phyloP scores from a whole-genome alignment of 257 asterid genomes.

The Linderniella brevidens region DNA sequence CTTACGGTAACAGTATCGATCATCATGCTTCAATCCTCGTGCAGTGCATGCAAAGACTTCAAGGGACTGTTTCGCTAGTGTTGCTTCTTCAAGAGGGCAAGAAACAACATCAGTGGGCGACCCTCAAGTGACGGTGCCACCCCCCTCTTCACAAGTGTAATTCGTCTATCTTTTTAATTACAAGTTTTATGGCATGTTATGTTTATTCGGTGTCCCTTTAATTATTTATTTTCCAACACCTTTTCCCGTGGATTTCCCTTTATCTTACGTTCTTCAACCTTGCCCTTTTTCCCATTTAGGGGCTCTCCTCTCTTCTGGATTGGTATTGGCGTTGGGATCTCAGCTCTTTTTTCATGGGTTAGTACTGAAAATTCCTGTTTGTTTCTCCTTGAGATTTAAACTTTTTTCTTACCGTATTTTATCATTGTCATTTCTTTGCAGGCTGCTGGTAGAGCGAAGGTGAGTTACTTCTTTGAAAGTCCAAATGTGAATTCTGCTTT shows the following conservation, averaged over 20 bases:
- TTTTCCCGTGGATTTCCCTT: conserved; percentile 4
- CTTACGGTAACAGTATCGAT: conserved; percentile 9
- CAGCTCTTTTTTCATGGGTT: conserved; percentile 91
- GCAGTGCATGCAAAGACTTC: conserved; percentile 29
- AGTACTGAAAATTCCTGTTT: conserved; percentile 13
- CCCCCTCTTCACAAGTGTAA: conserved; percentile 65
- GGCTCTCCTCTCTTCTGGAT: conserved; percentile 97
- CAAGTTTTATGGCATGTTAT: conserved; percentile 9
- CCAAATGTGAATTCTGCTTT: conserved; percentile 8
- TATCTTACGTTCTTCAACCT: conserved; percentile 1
- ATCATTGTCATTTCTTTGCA: conserved; percentile 25
- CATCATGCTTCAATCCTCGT: conserved; percentile 7
- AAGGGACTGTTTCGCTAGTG: conserved; percentile 44
- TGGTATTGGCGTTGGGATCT: conserved; percentile 88
- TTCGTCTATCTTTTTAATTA: conserved; percentile 5
- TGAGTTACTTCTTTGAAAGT: conserved; percentile 19
- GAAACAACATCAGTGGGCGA: conserved; percentile 74
- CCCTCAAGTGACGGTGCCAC: conserved; percentile 53
- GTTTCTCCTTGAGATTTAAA: conserved; percentile 3
- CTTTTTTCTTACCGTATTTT: conserved; percentile 14
- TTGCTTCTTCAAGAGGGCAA: conserved; percentile 43
- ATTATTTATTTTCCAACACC: not conserved
- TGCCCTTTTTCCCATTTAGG: conserved; percentile 19
- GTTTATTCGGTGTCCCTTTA: not conserved
- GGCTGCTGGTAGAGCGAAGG: conserved; percentile 72